Conservation (phyloP, 768 basidiomycete genomes). For the Galerina sulciceps region DNA sequence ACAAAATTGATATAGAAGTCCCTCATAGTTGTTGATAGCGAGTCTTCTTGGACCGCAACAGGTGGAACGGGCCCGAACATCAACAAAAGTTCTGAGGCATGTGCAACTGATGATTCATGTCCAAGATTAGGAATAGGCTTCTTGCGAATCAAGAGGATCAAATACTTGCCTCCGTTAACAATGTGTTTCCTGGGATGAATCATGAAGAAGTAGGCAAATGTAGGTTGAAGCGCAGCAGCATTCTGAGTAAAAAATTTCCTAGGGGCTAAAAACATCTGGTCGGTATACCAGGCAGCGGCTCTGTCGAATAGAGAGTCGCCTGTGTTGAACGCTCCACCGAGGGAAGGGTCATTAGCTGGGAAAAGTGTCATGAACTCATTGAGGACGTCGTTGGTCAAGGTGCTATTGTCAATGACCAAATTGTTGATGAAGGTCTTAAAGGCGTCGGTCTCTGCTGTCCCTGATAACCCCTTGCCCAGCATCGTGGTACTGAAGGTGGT, state of each 20-base stretch:
- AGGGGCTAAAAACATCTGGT: constrained; percentile 57
- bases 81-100: constrained; percentile 51
- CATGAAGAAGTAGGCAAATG: constrained; percentile 61
- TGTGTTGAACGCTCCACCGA: constrained; percentile 58
- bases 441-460: constrained; percentile 42
- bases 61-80: constrained; percentile 52
- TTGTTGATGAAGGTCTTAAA: constrained; percentile 52
- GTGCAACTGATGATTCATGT: constrained; percentile 38
- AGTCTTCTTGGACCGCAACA: constrained; percentile 39
- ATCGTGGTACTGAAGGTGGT: constrained; percentile 45
- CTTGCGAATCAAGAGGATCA: background rate
- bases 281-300: constrained; percentile 60
- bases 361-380: constrained; percentile 42
- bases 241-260: constrained; percentile 54
- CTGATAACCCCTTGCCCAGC: constrained; percentile 39
- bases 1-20: constrained; percentile 64
- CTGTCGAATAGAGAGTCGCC: constrained; percentile 65
- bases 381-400: constrained; percentile 45
- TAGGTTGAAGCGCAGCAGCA: constrained; percentile 48
- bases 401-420: constrained; percentile 57
- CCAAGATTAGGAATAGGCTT: background rate
- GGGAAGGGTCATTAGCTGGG: constrained; percentile 50
- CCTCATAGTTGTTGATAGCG: constrained; percentile 50
- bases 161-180: constrained; percentile 45
- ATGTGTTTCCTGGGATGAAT: constrained; percentile 58